Conservation (phyloP, 208 protist species). For the Leptomonas pyrrhocoris region DNA sequence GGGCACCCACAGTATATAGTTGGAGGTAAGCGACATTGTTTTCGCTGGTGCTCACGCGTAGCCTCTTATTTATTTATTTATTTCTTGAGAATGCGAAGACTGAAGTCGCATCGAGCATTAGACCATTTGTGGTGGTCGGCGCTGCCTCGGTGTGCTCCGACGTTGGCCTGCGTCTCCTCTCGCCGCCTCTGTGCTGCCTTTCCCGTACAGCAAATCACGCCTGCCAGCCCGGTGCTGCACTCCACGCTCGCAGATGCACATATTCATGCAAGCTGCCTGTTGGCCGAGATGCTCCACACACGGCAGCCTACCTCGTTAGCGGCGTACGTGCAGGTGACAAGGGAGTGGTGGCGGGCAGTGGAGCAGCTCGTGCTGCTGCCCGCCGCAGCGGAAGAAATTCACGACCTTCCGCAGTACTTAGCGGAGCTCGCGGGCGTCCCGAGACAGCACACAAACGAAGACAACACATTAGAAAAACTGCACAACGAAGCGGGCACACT, state of each 20-base stretch:
- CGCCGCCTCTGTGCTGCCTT: neutral
- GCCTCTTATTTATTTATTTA: neutral
- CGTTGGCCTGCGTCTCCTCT: neutral
- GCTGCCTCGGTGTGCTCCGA: neutral
- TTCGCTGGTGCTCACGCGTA: too few relatives aligned
- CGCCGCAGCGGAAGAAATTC: slow-evolving; percentile 7
- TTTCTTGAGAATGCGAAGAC: neutral
- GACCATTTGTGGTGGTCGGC: neutral
- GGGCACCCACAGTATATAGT: too few relatives aligned
- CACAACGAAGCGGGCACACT: slow-evolving; percentile 1
- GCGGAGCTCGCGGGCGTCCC: slow-evolving; percentile 11
- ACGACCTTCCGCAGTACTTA: slow-evolving; percentile 24
- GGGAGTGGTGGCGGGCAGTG: slow-evolving; percentile 24
- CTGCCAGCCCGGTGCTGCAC: slow-evolving; percentile 11
- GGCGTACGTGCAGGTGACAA: slow-evolving; percentile 4
- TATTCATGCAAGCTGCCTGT: slow-evolving; percentile 23
- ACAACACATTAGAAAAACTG: neutral
- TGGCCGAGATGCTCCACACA: slow-evolving; percentile 1
- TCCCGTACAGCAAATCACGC: neutral
- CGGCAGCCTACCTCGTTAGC: slow-evolving; percentile 8
- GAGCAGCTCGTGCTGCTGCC: slow-evolving; percentile 24
- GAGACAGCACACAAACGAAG: too few relatives aligned
- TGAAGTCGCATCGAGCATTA: neutral
- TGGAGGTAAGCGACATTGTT: too few relatives aligned
- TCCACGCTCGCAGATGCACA: slow-evolving; percentile 25